phyloP scores from a whole-genome alignment of 2,329 filamentous ascomycete species.

The Cryphonectria naterciae region DNA sequence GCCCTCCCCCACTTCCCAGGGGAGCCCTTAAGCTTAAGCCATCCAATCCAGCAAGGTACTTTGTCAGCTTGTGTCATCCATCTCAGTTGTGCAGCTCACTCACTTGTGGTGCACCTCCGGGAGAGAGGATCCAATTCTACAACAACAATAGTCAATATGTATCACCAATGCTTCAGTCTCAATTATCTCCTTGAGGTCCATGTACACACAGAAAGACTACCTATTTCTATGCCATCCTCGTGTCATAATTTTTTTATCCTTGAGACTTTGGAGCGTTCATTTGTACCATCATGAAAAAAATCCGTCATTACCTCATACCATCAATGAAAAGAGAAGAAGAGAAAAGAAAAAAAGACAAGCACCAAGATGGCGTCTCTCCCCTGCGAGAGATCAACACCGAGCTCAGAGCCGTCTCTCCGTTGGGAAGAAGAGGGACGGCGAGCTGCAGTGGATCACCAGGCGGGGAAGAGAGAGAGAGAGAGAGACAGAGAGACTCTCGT shows the following conservation, averaged over 20 bases:
- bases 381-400: constrained; percentile 28
- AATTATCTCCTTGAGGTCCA: neutral
- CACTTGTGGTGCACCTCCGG: no score
- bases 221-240: neutral
- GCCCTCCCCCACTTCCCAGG: no score
- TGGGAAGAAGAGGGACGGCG: constrained; percentile 9
- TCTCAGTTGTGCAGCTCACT: no score
- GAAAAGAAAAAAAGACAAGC: constrained; percentile 5
- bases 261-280: neutral
- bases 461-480: neutral
- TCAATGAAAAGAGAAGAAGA: neutral
- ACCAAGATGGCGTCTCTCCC: neutral
- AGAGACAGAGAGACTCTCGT: neutral
- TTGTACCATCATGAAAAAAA: neutral
- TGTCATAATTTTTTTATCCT: constrained; percentile 4
- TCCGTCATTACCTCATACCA: constrained; percentile 34
- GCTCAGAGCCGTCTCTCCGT: constrained; percentile 19
- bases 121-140: no score
- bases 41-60: neutral
- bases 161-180: neutral
- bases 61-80: no score
- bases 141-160: neutral
- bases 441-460: constrained; percentile 28
- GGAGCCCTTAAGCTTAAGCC: neutral
- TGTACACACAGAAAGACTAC: neutral